A percentile compares a stretch with the other conserved stretches of the same genome.
phyloP scores from a whole-genome alignment of 73 alveolate species.

The Paramecium tetraurelia region DNA sequence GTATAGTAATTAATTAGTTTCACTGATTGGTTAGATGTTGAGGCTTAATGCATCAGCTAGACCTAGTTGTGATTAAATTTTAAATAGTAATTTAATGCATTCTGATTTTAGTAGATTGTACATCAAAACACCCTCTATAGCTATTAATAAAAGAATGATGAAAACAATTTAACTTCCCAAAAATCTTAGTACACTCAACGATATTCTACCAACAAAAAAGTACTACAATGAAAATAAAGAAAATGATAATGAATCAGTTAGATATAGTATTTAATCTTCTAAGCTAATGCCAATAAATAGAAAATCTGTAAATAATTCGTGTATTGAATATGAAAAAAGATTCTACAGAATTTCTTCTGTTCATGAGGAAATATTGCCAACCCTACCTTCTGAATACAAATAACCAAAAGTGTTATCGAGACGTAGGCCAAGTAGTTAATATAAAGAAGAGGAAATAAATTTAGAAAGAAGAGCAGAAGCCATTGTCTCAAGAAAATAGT shows the following conservation, averaged over 20 bases:
- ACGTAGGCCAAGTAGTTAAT: conserved; percentile 16
- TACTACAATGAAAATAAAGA: conserved; percentile 22
- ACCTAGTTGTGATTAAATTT: conserved; percentile 49
- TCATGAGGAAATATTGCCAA: conserved; percentile 13
- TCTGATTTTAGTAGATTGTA: neutral
- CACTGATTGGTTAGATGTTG: conserved; percentile 64
- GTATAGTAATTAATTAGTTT: conserved; percentile 66
- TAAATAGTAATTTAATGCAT: neutral
- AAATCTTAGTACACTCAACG: neutral
- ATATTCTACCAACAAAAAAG: neutral
- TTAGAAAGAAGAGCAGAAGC: neutral
- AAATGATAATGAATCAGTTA: neutral
- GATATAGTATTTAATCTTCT: conserved; percentile 13
- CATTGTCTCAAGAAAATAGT: neutral
- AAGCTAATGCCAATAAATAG: neutral
- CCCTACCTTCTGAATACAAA: neutral
- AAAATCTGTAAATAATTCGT: neutral
- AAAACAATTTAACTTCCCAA: conserved; percentile 33
- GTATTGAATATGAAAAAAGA: neutral
- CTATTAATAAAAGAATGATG: conserved; percentile 37
- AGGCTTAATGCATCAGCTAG: conserved; percentile 23
- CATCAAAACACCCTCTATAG: neutral
- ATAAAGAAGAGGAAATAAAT: neutral
- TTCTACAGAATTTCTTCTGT: conserved; percentile 15
- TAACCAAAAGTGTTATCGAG: neutral